Conservation (phyloP, 306 rosid species). For the Quercus berberidifolia region DNA sequence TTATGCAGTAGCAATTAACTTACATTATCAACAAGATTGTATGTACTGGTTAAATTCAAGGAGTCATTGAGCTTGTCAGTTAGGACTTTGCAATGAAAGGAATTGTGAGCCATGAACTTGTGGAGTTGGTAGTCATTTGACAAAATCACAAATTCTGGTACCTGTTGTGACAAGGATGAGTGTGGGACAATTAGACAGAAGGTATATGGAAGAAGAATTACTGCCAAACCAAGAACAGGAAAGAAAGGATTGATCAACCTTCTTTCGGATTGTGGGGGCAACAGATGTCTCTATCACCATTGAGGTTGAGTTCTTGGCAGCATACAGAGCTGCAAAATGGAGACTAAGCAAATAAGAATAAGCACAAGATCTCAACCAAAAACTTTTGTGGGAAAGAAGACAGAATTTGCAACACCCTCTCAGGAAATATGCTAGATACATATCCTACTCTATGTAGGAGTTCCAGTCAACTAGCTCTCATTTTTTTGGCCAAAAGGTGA, state of each 20-base stretch:
- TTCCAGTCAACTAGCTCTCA: constrained; percentile 20
- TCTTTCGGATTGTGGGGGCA: constrained; percentile 40
- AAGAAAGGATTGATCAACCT: constrained; percentile 51
- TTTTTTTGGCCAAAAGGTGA: constrained; percentile 11
- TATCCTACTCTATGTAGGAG: constrained; percentile 22
- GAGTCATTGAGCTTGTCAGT: constrained; percentile 12
- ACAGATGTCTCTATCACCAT: constrained; percentile 47
- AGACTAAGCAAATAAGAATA: constrained; percentile 58
- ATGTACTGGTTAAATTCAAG: constrained; percentile 9
- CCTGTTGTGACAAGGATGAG: constrained; percentile 30
- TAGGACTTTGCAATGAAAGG: constrained; percentile 5
- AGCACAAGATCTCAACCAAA: constrained; percentile 42
- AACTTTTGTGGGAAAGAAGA: constrained; percentile 40
- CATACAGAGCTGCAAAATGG: constrained; percentile 59
- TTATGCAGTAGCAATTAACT: constrained; percentile 1
- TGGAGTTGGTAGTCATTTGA: constrained; percentile 22
- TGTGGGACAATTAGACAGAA: constrained; percentile 22
- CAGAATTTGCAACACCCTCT: constrained; percentile 24
- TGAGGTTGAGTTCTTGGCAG: constrained; percentile 43
- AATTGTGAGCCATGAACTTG: constrained; percentile 21
- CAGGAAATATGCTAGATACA: constrained; percentile 18
- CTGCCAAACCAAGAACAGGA: constrained; percentile 29
- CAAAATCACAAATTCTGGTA: constrained; percentile 34
- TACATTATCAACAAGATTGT: constrained; percentile 26
- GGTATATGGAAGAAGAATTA: constrained; percentile 20